Evolutionary conservation across 1,284 basidiomycete species (phyloP).

Genomic region (Ustilago xerochloae): DNA sequence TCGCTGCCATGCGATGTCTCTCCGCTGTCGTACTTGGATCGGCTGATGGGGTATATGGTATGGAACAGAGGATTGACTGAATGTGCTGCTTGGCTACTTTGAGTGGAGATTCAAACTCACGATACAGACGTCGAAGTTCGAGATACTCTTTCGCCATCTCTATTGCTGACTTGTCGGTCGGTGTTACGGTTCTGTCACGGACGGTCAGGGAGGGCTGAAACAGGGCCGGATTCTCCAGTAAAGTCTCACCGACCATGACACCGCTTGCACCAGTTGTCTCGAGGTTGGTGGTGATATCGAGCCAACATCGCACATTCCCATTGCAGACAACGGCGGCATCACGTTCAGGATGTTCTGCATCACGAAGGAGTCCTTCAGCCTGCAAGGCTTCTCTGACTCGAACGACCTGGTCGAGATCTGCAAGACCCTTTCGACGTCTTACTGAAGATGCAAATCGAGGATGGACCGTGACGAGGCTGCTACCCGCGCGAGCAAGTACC

Average conservation of each 20-base stretch:
- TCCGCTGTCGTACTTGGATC: not conserved
- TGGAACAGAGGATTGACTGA: conserved; percentile 30
- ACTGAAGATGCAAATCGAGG: conserved; percentile 77
- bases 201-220: conserved; percentile 18
- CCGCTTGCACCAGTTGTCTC: conserved; percentile 76
- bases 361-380: conserved; percentile 59
- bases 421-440: conserved; percentile 76
- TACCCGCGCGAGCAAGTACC: conserved; percentile 75
- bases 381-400: conserved; percentile 70
- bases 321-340: conserved; percentile 77
- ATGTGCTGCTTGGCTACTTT: conserved; percentile 42
- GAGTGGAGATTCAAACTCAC: conserved; percentile 23
- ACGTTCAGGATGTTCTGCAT: conserved; percentile 54
- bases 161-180: not conserved
- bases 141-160: conserved; percentile 33
- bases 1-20: conserved; percentile 18
- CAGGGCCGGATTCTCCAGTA: conserved; percentile 75
- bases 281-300: conserved; percentile 74
- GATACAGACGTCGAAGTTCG: conserved; percentile 13
- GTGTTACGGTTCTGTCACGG: not conserved
- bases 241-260: conserved; percentile 79
- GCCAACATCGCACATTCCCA: conserved; percentile 77
- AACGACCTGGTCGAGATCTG: conserved; percentile 75
- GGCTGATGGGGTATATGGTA: conserved; percentile 4
- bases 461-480: conserved; percentile 77